Percentiles rank a stretch among this genome's conserved stretches.
These are phyloP conservation scores for Quercus robur DNA, from an alignment of 306 rosid genomes.

Conservation along the genomic window DNA sequence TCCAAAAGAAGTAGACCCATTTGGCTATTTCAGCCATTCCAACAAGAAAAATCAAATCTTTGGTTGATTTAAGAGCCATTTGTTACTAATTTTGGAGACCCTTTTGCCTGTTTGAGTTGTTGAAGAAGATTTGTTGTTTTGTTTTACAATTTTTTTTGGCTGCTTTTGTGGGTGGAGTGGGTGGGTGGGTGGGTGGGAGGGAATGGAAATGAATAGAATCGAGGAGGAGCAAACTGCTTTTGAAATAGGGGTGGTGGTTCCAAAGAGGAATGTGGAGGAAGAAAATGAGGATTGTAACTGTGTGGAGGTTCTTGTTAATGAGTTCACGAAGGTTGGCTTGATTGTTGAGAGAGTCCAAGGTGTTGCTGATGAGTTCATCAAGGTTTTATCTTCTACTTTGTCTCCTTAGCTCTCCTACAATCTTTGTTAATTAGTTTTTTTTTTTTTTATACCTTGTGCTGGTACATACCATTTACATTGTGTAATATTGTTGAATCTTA, in stretches of 20 bases:
- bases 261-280: slow-evolving; percentile 44
- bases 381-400: slow-evolving; percentile 50
- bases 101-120: slow-evolving; percentile 2
- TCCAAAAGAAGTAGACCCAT: background rate
- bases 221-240: slow-evolving; percentile 52
- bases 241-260: slow-evolving; percentile 85
- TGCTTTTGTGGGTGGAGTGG: slow-evolving; percentile 10
- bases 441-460: background rate
- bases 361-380: slow-evolving; percentile 81
- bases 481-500: background rate
- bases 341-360: slow-evolving; percentile 75
- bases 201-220: slow-evolving; percentile 38
- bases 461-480: background rate
- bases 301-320: slow-evolving; percentile 48
- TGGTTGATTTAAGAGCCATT: slow-evolving; percentile 4
- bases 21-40: slow-evolving; percentile 15
- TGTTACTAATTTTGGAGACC: background rate
- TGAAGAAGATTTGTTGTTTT: background rate
- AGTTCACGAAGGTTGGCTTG: slow-evolving; percentile 59
- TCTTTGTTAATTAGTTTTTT: background rate
- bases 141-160: background rate
- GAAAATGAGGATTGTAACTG: slow-evolving; percentile 45
- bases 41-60: slow-evolving; percentile 15
- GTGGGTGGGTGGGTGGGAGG: slow-evolving; percentile 19
- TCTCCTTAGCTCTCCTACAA: background rate